Evolutionary conservation across 2,329 filamentous ascomycete genomes (phyloP).

Genomic region (Diaporthe longicolla): DNA sequence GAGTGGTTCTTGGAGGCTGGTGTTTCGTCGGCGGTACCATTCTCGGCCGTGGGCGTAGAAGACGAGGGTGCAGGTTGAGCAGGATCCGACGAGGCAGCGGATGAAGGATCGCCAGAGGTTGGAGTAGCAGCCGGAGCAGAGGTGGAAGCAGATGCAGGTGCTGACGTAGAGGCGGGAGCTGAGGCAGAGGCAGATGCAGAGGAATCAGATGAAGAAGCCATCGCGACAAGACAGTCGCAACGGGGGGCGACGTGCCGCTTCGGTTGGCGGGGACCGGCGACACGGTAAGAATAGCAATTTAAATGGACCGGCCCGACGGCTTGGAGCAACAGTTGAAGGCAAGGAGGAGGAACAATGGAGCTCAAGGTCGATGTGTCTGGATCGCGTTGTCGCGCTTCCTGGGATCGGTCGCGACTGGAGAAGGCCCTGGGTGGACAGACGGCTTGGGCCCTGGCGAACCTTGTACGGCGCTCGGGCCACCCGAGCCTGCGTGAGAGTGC

Average conservation of each 20-base stretch:
- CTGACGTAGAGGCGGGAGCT: conserved; percentile 23
- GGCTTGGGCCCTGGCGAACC: conserved; percentile 29
- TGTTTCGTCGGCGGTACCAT: conserved; percentile 42
- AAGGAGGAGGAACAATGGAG: conserved; percentile 33
- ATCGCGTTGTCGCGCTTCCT: conserved; percentile 40
- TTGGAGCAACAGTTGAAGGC: conserved; percentile 7
- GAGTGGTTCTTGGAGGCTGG: conserved; percentile 43
- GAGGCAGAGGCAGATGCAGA: conserved; percentile 32
- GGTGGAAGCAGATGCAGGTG: conserved; percentile 28
- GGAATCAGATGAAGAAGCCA: conserved; percentile 31
- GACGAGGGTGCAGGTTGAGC: conserved; percentile 49
- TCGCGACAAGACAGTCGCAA: conserved; percentile 39
- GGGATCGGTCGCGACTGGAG: conserved; percentile 36
- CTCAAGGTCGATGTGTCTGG: conserved; percentile 26
- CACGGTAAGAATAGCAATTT: background rate
- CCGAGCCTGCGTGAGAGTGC: background rate
- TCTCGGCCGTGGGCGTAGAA: conserved; percentile 50
- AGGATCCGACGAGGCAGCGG: conserved; percentile 32
- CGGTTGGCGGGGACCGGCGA: conserved; percentile 15
- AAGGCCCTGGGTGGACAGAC: conserved; percentile 13
- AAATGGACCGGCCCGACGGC: background rate
- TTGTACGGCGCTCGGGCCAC: conserved; percentile 22
- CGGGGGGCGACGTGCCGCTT: conserved; percentile 38
- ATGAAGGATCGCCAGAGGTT: conserved; percentile 36
- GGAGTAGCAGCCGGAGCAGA: conserved; percentile 29